phyloP scores from a whole-genome alignment of 78 protist species.

The Dictyostelium capitatum region DNA sequence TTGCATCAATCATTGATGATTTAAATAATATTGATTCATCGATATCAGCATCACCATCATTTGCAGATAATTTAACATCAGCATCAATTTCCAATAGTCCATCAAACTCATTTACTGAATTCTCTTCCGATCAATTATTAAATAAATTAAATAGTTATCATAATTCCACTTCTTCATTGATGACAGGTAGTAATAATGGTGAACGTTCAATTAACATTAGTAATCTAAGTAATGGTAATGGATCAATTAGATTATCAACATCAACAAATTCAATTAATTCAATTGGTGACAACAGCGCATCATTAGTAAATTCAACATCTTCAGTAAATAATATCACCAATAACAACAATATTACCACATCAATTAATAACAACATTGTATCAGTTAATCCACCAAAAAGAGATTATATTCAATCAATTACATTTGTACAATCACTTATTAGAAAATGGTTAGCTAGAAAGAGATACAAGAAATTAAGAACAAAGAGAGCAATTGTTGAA shows the following conservation, averaged over 20 bases:
- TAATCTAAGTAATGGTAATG: not conserved
- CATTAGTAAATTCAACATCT: not conserved
- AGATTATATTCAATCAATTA: conserved; percentile 2
- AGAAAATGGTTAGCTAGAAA: conserved; percentile 44
- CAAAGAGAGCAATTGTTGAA: conserved; percentile 61
- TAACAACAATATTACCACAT: too few relatives aligned
- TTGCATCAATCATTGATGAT: conserved; percentile 56
- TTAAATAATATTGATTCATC: conserved; percentile 29
- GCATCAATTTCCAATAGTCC: not conserved
- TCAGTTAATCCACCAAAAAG: not conserved
- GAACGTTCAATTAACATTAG: not conserved
- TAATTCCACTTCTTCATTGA: not conserved
- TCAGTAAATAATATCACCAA: not conserved
- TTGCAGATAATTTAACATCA: conserved; percentile 4
- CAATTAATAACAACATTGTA: too few relatives aligned
- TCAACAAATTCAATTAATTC: conserved; percentile 9
- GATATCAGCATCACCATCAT: not conserved
- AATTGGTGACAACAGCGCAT: not conserved
- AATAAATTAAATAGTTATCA: not conserved
- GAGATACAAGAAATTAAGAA: conserved; percentile 52
- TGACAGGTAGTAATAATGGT: not conserved
- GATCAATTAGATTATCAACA: conserved; percentile 10
- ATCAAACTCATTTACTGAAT: conserved; percentile 4
- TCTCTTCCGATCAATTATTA: not conserved
- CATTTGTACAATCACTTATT: conserved; percentile 41